phyloP scores from a whole-genome alignment of 2,329 filamentous ascomycete species.

The Phyllosticta capitalensis region DNA sequence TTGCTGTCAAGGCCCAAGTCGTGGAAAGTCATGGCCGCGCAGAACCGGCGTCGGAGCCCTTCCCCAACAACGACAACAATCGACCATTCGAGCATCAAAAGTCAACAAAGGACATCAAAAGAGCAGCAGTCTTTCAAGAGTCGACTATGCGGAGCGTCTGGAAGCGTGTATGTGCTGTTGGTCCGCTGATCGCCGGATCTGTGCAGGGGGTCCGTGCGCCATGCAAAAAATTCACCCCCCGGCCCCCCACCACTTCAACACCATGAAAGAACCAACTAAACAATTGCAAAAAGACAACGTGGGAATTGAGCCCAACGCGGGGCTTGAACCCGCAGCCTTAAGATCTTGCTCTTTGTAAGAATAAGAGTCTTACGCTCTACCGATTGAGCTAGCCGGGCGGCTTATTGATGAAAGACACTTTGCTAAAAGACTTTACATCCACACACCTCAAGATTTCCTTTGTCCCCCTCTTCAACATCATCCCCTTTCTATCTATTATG shows the following conservation, averaged over 20 bases:
- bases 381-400: slow-evolving; percentile 23
- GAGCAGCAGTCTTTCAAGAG: no score
- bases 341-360: neutral
- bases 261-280: neutral
- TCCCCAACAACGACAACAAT: no score
- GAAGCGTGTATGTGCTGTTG: no score
- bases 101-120: no score
- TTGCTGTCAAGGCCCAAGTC: no score
- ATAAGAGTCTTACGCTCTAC: slow-evolving; percentile 33
- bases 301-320: slow-evolving; percentile 12
- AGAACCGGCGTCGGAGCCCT: no score
- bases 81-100: no score
- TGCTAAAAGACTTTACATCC: neutral
- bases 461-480: neutral
- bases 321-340: slow-evolving; percentile 11
- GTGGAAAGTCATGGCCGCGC: no score
- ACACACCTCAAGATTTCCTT: neutral
- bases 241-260: no score
- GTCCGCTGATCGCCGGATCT: no score
- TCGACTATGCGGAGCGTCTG: no score
- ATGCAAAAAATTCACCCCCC: neutral
- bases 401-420: neutral
- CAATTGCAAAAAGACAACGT: slow-evolving; percentile 2
- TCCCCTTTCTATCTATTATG: neutral
- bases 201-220: no score